phyloP scores from a whole-genome alignment of 2,329 filamentous ascomycete genomes.

The Fusarium lateritium region DNA sequence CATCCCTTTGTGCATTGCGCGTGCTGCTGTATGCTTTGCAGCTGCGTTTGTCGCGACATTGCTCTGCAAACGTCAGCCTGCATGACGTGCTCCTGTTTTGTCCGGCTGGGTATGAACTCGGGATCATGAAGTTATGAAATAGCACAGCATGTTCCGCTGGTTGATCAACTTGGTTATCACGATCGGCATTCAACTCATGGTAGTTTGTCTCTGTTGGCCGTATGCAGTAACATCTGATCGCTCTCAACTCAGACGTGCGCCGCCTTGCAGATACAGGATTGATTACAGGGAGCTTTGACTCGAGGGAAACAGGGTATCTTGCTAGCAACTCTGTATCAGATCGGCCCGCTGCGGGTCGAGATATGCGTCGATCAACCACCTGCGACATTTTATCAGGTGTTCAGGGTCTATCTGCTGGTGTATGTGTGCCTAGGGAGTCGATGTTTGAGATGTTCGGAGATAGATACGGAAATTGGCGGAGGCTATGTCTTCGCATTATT shows the following conservation, averaged over 20 bases:
- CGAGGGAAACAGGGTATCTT: constrained; percentile 13
- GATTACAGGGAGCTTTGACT: constrained; percentile 22
- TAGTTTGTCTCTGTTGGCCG: constrained; percentile 24
- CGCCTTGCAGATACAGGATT: constrained; percentile 12
- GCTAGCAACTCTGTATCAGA: constrained; percentile 38
- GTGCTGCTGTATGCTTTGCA: constrained; percentile 15
- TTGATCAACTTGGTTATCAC: constrained; percentile 10
- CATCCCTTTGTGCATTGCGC: constrained; percentile 9
- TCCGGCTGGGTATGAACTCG: constrained; percentile 7
- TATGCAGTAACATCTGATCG: constrained; percentile 6
- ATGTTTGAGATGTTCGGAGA: constrained; percentile 18
- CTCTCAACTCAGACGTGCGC: constrained; percentile 25
- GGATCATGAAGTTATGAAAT: constrained; percentile 7
- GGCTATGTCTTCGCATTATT: constrained; percentile 4
- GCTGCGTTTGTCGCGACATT: constrained; percentile 7
- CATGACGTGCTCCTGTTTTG: constrained; percentile 21
- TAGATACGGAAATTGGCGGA: constrained; percentile 21
- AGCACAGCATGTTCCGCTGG: constrained; percentile 11
- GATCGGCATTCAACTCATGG: constrained; percentile 29
- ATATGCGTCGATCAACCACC: constrained; percentile 40
- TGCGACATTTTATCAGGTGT: constrained; percentile 38
- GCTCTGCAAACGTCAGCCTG: constrained; percentile 28
- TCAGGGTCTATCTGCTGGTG: constrained; percentile 17
- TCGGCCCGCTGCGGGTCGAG: constrained; percentile 43
- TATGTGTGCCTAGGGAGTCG: background rate